These are phyloP conservation scores for Aspergillus incahuasiensis DNA, from an alignment of 495 filamentous ascomycete species.

Conservation along the genomic window DNA sequence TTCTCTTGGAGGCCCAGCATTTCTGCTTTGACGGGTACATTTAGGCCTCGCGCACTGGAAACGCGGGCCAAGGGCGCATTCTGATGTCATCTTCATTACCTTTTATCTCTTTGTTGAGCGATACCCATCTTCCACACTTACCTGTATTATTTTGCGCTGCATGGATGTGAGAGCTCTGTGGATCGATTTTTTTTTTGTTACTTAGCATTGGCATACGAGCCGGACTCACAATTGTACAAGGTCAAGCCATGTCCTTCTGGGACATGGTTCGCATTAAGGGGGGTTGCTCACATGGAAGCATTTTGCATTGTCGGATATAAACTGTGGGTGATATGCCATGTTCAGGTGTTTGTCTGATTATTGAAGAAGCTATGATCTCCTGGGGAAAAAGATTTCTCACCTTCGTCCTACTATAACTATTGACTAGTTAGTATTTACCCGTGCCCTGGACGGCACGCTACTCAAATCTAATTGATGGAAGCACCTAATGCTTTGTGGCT, in stretches of 20 bases:
- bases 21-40: conserved; percentile 14
- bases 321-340: conserved; percentile 16
- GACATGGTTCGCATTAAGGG: conserved; percentile 20
- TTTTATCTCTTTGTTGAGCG: conserved; percentile 21
- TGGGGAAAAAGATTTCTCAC: background rate
- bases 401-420: background rate
- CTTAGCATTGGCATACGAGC: conserved; percentile 8
- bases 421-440: conserved; percentile 7
- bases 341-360: background rate
- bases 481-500: conserved; percentile 14
- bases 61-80: conserved; percentile 15
- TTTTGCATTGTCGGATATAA: conserved; percentile 23
- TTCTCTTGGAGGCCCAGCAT: conserved; percentile 7
- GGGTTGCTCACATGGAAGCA: conserved; percentile 14
- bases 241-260: conserved; percentile 12
- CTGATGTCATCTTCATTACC: conserved; percentile 8
- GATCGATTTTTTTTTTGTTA: conserved; percentile 8
- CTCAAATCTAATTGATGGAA: background rate
- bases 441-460: background rate
- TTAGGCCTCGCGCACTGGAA: conserved; percentile 6
- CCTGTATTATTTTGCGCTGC: conserved; percentile 15
- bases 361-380: background rate
- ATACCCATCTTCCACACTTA: conserved; percentile 23
- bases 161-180: conserved; percentile 5
- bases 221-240: conserved; percentile 6